Base-by-base conservation (phyloP, 306 rosid species). In the Cucurbita ficifolia region DNA sequence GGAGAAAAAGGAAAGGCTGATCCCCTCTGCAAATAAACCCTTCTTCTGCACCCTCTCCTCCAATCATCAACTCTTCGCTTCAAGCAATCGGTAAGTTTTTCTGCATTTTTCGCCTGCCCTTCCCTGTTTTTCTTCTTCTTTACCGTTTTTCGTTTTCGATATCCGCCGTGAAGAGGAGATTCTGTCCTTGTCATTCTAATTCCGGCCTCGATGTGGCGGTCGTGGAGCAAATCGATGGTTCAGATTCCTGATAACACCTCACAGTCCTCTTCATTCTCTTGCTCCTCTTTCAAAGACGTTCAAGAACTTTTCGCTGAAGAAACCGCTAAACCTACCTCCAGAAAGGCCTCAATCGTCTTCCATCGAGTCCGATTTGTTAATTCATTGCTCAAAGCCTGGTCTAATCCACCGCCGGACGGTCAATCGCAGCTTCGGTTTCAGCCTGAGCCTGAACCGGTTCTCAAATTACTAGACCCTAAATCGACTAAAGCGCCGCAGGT, bases 241-340 rank as follows among this genome's bases (percentile, higher is more conserved):
- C 85, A 84, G 80, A 81, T 90, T 77, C 88, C 86, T 77, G 70
- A 71, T 79, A 51, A 78, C 73, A 61, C 86, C 17, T 76, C 94
- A 0, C 78, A 83, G 10, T 52, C 96, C 6, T 75, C 98, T 2
- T 57, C 85, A 1, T 94, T 94, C 86, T 80, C 87, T 10, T 88
- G 88, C 76, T 93, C 98, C 45, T 88, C 98, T 33, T 90, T 94
- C 83, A 94, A 90, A 79, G 98, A 88, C 84, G 79, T 93, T 45
- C 90, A 86, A 63, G 56, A 79, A 76, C 97, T 93, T 81, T 79
- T 84, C 82, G 45, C 81, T 70, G 97, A 90, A 50, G 94, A 90
- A 51, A 9, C 81, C 18, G 9, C 77, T 6, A 88, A 74, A 33
- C 57, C 76, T 35, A 21, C 82, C 55, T 21, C 81, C 22, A 84